These are phyloP conservation scores for Aristolochia californica DNA, from an alignment of 164 flowering plant genomes.

Conservation along the genomic window DNA sequence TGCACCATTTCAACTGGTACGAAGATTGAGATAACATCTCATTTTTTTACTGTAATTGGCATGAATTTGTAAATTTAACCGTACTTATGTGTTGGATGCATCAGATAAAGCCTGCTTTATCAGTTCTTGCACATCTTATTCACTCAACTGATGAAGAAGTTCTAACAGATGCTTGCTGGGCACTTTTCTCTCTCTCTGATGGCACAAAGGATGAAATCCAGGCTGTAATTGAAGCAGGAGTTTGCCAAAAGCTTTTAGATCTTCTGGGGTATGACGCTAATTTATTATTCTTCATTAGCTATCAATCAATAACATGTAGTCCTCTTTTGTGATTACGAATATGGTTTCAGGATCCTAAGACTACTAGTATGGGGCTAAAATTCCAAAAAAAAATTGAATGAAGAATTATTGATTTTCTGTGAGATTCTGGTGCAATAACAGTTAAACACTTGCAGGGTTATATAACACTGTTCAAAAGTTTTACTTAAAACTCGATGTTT, in stretches of 20 bases:
- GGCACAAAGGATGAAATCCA: slow-evolving; percentile 83
- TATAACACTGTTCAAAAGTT: no score
- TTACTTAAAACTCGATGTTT: no score
- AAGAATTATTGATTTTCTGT: no score
- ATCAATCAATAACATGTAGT: not conserved
- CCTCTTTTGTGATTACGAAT: no score
- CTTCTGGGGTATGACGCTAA: slow-evolving; percentile 36
- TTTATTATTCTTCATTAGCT: not conserved
- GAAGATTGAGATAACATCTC: not conserved
- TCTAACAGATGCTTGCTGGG: slow-evolving; percentile 83
- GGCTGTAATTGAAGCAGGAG: slow-evolving; percentile 72
- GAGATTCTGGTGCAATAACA: no score
- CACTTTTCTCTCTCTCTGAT: slow-evolving; percentile 72
- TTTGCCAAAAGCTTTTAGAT: slow-evolving; percentile 57
- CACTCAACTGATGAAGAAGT: slow-evolving; percentile 71
- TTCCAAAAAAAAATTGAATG: no score
- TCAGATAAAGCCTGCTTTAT: slow-evolving; percentile 66
- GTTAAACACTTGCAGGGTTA: no score
- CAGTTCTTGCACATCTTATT: slow-evolving; percentile 52
- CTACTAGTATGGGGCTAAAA: no score
- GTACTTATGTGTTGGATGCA: not conserved
- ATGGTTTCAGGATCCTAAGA: no score
- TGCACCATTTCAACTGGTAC: slow-evolving; percentile 65
- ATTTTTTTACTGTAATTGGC: not conserved
- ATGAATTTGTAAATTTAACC: not conserved